Percentiles rank a stretch among this genome's conserved stretches.
These are phyloP conservation scores for Ambispora gerdemannii DNA, from an alignment of 192 early-diverging fungal genomes.

Conservation along the genomic window DNA sequence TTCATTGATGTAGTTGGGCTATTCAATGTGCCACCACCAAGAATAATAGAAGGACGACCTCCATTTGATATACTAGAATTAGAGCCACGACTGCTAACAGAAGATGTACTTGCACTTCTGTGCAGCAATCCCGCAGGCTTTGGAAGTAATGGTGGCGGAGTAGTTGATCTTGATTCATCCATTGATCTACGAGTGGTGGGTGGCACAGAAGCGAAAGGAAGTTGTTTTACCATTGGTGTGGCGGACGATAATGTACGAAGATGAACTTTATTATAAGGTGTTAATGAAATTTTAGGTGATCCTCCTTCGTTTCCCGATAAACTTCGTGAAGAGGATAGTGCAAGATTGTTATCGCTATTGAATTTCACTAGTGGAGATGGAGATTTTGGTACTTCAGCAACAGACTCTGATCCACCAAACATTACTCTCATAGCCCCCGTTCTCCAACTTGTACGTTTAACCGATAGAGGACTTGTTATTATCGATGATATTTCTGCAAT, in stretches of 20 bases:
- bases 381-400: not conserved
- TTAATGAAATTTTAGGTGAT: not conserved
- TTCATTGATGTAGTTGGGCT: not conserved
- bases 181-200: conserved; percentile 23
- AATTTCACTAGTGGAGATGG: not conserved
- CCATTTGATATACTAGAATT: not conserved
- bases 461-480: not conserved
- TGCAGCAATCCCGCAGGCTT: conserved; percentile 26
- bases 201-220: not conserved
- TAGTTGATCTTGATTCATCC: conserved; percentile 12
- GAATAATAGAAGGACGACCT: too few species aligned
- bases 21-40: not conserved
- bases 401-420: conserved; percentile 18
- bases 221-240: not conserved
- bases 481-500: not conserved
- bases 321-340: conserved; percentile 8
- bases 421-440: conserved; percentile 8
- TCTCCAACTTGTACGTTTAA: conserved; percentile 28
- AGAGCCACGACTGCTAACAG: conserved; percentile 15
- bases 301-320: not conserved
- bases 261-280: conserved; percentile 6
- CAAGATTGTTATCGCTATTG: not conserved
- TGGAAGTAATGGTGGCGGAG: conserved; percentile 25
- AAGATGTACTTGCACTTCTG: conserved; percentile 26
- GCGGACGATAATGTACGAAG: not conserved